Evolutionary conservation across 495 filamentous ascomycete species (phyloP), one percentile per base, ranked within the genome.

Genomic region (Pseudoneurospora amorphoporcata): DNA sequence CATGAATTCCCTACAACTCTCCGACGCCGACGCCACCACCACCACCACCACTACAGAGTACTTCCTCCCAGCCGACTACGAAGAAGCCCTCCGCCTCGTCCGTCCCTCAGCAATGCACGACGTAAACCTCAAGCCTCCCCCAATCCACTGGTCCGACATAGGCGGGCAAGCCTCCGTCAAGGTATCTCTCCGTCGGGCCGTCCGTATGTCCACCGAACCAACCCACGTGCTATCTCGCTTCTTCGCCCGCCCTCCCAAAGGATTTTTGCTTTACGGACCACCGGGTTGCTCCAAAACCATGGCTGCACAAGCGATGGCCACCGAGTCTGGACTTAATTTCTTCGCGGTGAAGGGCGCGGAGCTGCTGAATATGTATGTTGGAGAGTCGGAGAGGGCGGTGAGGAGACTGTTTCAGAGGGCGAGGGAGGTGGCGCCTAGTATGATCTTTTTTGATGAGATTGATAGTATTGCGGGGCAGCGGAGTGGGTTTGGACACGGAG

Each of bases 381-480:
- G 95, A 70, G 95, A 99, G 81, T 95, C 94, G 7, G 95, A 99
- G 83, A 90, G 94, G 9, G 90, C 91, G 37, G 85, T 99, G 58
- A 88, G 95, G 68, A 92, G 95, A 68, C 88, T 98, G 9, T 99
- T 99, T 81, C 87, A 90, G 69, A 93, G 94, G 74, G 95, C 95
- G 3, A 86, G 93, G 58, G 90, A 92, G 45, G 95, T 94, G 35
- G 89, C 90, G 70, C 95, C 95, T 4, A 93, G 92, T 79, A 95
- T 99, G 79, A 94, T 99, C 72, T 99, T 99, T 84, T 98, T 99
- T 77, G 95, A 99, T 80, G 95, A 99, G 80, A 96, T 99, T 76
- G 95, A 99, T 83, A 90, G 94, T 6, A 94, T 99, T 72, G 94
- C 90, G n/a, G 89, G 90, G 10, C 88, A 89, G 73, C 87, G 94